Percentiles rank a stretch among this genome's conserved stretches.
Conservation (phyloP, 768 basidiomycete genomes). For the Rubroboletus satanas region DNA sequence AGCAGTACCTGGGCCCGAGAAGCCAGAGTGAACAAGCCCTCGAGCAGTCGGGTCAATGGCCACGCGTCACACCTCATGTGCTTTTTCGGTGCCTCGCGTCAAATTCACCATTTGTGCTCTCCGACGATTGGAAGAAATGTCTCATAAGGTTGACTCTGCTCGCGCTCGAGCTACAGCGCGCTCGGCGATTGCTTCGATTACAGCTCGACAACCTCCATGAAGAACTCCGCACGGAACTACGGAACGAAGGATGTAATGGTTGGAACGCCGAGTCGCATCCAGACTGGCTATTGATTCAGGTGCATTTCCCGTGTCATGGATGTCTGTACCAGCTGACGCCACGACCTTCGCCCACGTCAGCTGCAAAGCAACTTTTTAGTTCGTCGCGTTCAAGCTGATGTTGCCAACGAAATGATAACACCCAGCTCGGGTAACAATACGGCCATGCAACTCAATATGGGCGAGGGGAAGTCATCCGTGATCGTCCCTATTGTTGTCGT, state of each 20-base stretch:
- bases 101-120: slow-evolving; percentile 12
- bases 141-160: slow-evolving; percentile 30
- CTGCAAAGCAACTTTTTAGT: slow-evolving; percentile 43
- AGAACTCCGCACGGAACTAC: slow-evolving; percentile 12
- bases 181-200: slow-evolving; percentile 33
- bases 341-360: slow-evolving; percentile 19
- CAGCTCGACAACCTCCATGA: slow-evolving; percentile 20
- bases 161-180: slow-evolving; percentile 34
- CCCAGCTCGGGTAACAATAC: no score
- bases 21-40: slow-evolving; percentile 18
- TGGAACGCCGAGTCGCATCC: no score
- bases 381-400: slow-evolving; percentile 23
- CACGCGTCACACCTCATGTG: slow-evolving; percentile 29
- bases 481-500: slow-evolving; percentile 44
- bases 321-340: background rate
- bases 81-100: slow-evolving; percentile 33
- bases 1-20: slow-evolving; percentile 11
- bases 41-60: slow-evolving; percentile 34
- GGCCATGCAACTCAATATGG: no score
- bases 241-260: no score
- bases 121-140: slow-evolving; percentile 29
- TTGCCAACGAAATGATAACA: no score
- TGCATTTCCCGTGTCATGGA: no score
- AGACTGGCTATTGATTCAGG: no score
- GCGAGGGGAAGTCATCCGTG: slow-evolving; percentile 39